These are phyloP conservation scores for Podaxis sp. DNA, from an alignment of 768 basidiomycete species.

Conservation along the genomic window DNA sequence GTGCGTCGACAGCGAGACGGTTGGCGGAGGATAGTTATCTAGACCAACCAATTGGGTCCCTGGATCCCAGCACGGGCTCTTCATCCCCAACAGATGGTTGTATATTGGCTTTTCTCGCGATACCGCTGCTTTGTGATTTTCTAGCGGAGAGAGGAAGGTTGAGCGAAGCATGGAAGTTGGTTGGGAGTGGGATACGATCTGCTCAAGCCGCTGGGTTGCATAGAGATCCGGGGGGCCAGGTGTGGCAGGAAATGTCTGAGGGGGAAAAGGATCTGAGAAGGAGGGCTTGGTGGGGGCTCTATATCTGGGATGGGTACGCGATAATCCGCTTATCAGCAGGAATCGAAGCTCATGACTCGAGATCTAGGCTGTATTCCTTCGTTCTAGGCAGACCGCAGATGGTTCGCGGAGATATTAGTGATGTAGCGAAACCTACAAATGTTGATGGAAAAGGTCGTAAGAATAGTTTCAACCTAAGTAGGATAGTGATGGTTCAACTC, in stretches of 20 bases:
- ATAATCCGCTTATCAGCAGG: slow-evolving; percentile 2
- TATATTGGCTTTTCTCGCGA: slow-evolving; percentile 45
- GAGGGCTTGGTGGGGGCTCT: slow-evolving; percentile 45
- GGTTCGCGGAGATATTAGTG: slow-evolving; percentile 33
- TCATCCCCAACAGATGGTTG: slow-evolving; percentile 45
- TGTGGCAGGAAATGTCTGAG: slow-evolving; percentile 43
- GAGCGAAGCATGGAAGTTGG: slow-evolving; percentile 50
- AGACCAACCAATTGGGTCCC: slow-evolving; percentile 31
- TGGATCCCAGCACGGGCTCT: slow-evolving; percentile 23
- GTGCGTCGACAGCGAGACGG: slow-evolving; percentile 43
- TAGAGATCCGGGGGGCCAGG: slow-evolving; percentile 39
- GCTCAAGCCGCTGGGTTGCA: slow-evolving; percentile 45
- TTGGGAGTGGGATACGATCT: slow-evolving; percentile 38
- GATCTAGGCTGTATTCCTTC: slow-evolving; percentile 39
- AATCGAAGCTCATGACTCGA: slow-evolving; percentile 13
- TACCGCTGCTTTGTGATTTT: slow-evolving; percentile 43
- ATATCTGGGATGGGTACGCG: slow-evolving; percentile 42
- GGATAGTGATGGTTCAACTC: slow-evolving; percentile 36
- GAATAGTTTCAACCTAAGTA: slow-evolving; percentile 37
- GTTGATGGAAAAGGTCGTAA: slow-evolving; percentile 30
- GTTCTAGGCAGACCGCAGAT: slow-evolving; percentile 47
- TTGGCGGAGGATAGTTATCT: slow-evolving; percentile 46
- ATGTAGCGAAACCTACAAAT: slow-evolving; percentile 35
- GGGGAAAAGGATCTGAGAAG: slow-evolving; percentile 41
- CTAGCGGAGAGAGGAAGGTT: slow-evolving; percentile 46